Conservation (phyloP, 2,329 filamentous ascomycete genomes). For the Elsinoe arachidis region DNA sequence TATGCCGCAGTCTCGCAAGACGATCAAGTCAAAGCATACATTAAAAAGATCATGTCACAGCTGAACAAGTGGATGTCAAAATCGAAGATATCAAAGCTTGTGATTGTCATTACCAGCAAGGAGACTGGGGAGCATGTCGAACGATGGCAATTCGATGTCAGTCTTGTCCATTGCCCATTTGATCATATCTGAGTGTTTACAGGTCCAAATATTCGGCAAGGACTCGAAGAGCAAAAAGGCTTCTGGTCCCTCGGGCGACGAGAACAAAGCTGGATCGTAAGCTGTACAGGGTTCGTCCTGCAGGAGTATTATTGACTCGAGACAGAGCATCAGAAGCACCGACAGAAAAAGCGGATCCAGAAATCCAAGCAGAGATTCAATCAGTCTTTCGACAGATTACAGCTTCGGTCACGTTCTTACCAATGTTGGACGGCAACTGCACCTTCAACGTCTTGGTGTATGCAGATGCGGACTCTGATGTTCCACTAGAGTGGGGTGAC, state of each 20-base stretch:
- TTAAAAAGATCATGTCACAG: slow-evolving; percentile 98
- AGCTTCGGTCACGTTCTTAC: slow-evolving; percentile 91
- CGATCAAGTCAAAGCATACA: slow-evolving; percentile 97
- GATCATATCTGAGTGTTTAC: neutral
- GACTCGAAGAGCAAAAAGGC: slow-evolving; percentile 36
- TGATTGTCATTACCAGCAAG: slow-evolving; percentile 93
- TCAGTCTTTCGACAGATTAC: slow-evolving; percentile 97
- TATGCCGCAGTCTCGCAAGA: slow-evolving; percentile 66
- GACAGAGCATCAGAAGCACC: slow-evolving; percentile 22
- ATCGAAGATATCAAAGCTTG: slow-evolving; percentile 93
- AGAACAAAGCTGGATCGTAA: slow-evolving; percentile 56
- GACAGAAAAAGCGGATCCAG: slow-evolving; percentile 74
- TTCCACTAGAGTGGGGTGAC: slow-evolving; percentile 97
- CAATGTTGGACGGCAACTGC: slow-evolving; percentile 87
- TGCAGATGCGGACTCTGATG: slow-evolving; percentile 90
- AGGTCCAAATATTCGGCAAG: slow-evolving; percentile 51
- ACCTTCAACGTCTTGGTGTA: slow-evolving; percentile 99
- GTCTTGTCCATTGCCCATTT: slow-evolving; percentile 15
- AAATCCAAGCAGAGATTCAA: slow-evolving; percentile 93
- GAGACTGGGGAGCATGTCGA: slow-evolving; percentile 95
- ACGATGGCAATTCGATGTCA: slow-evolving; percentile 93
- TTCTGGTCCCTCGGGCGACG: slow-evolving; percentile 48
- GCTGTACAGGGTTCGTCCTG: slow-evolving; percentile 18
- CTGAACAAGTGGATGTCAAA: slow-evolving; percentile 96
- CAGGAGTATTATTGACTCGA: slow-evolving; percentile 18